Conservation (phyloP, 306 rosid genomes). For the Castanea mollissima region DNA sequence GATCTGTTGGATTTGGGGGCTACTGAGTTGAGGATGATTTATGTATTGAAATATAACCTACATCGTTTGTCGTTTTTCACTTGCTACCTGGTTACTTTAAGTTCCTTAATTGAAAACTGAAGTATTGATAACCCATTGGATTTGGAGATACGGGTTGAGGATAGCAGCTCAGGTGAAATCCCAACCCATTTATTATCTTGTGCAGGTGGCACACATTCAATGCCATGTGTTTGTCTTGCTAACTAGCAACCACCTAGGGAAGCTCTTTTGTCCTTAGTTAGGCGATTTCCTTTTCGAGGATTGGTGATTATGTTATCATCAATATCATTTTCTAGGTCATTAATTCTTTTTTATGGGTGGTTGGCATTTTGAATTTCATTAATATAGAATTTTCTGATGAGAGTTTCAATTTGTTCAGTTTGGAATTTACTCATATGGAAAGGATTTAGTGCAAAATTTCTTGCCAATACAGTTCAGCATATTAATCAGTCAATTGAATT, state of each 20-base stretch:
- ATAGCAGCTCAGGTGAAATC: neutral
- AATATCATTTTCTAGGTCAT: neutral
- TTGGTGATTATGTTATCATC: neutral
- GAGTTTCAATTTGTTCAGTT: neutral
- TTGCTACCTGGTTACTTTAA: neutral
- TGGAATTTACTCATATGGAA: neutral
- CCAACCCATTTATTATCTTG: neutral
- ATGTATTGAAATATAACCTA: neutral
- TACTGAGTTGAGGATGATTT: neutral
- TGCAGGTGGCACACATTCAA: neutral
- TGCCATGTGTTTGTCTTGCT: neutral
- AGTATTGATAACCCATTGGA: neutral
- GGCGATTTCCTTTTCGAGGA: neutral
- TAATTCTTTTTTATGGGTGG: neutral
- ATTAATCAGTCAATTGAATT: neutral
- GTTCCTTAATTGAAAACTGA: neutral
- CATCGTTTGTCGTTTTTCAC: neutral
- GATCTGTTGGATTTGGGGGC: conserved; percentile 10
- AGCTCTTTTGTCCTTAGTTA: neutral
- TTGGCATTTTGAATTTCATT: neutral
- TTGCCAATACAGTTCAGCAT: neutral
- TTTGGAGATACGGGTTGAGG: neutral
- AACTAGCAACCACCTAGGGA: neutral
- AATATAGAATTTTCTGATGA: neutral
- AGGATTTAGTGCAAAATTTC: neutral